phyloP scores from a whole-genome alignment of 352 stramenopile species.

The Blastocystis sp. region DNA sequence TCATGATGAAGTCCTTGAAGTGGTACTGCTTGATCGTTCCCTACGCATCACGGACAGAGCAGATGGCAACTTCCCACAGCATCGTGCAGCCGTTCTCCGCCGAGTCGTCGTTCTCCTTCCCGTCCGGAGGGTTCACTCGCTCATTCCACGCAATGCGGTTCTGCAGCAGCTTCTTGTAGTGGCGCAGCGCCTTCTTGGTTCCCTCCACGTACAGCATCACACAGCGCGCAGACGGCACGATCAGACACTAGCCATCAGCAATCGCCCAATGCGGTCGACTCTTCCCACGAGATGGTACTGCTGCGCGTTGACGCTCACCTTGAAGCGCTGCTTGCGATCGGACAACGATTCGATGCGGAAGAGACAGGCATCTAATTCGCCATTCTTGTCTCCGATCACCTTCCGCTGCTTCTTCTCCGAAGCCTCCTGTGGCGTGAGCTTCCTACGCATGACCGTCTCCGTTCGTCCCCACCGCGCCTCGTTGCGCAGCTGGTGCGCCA shows the following conservation, averaged over 20 bases:
- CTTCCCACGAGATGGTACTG: conserved; percentile 48
- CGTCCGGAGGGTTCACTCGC: not conserved
- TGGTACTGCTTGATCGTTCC: conserved; percentile 41
- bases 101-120: conserved; percentile 26
- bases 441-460: conserved; percentile 8
- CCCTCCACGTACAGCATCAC: conserved; percentile 59
- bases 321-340: conserved; percentile 37
- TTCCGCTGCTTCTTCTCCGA: conserved; percentile 41
- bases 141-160: conserved; percentile 48
- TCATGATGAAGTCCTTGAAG: conserved; percentile 55
- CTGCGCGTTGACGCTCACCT: conserved; percentile 56
- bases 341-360: conserved; percentile 39
- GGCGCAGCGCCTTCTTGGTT: conserved; percentile 54
- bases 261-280: not conserved
- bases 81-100: conserved; percentile 15
- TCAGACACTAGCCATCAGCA: conserved; percentile 17
- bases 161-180: conserved; percentile 34
- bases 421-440: conserved; percentile 52
- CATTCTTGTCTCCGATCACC: conserved; percentile 48
- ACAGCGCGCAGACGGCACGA: conserved; percentile 38
- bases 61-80: not conserved
- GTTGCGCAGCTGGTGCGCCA: conserved; percentile 46
- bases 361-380: conserved; percentile 20
- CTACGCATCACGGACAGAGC: not conserved
- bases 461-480: conserved; percentile 12